Evolutionary conservation across 2,329 filamentous ascomycete genomes (phyloP).

Genomic region (Colletotrichum tamarilloi): DNA sequence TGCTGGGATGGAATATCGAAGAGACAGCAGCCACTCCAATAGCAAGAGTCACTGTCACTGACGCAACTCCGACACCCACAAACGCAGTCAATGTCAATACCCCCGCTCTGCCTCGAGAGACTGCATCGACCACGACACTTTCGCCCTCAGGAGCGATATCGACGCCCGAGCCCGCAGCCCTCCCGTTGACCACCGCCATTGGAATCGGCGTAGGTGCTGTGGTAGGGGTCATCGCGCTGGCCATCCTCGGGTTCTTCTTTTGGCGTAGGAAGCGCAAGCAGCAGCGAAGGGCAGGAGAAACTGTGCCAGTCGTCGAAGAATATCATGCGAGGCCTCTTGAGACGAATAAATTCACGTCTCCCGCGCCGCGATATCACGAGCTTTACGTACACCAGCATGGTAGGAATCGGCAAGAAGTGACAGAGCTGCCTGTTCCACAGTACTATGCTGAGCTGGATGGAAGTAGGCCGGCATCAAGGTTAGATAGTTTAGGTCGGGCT

Average conservation of each 20-base stretch:
- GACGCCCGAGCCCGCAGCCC: neutral
- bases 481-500: too few relatives aligned
- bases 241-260: neutral
- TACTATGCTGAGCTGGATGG: neutral
- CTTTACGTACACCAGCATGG: neutral
- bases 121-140: neutral
- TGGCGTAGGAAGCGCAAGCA: slow-evolving; percentile 2
- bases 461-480: neutral
- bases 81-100: neutral
- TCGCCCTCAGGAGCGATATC: neutral
- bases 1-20: neutral
- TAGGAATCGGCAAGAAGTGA: neutral
- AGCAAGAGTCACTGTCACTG: neutral
- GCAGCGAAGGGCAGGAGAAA: neutral
- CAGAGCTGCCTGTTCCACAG: neutral
- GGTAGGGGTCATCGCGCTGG: neutral
- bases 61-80: neutral
- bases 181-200: neutral
- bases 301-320: neutral
- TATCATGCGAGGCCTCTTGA: neutral
- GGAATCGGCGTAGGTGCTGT: neutral
- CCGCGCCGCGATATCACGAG: neutral
- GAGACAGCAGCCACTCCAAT: neutral
- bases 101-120: neutral
- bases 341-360: neutral